Percentiles rank a stretch among this genome's conserved stretches.
Evolutionary conservation across 768 basidiomycete genomes (phyloP).

Genomic region (Trametes cubensis): DNA sequence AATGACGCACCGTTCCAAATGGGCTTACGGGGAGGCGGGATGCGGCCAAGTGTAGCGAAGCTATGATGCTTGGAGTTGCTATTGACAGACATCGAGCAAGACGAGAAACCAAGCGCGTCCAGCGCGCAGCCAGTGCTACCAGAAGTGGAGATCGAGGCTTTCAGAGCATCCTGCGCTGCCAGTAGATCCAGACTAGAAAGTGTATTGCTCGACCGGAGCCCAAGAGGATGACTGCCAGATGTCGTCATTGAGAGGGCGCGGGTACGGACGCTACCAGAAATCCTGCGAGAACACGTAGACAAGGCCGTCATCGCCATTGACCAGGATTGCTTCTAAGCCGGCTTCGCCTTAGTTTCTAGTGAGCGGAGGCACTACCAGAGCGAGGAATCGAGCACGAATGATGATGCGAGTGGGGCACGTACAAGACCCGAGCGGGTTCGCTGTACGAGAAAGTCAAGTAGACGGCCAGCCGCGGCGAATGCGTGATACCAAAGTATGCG

Average conservation of each 20-base stretch:
- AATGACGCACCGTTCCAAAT: background rate
- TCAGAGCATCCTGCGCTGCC: background rate
- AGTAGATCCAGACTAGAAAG: conserved; percentile 2
- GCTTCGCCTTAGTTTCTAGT: background rate
- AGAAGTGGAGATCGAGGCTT: background rate
- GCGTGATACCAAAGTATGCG: background rate
- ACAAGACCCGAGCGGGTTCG: background rate
- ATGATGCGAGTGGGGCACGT: background rate
- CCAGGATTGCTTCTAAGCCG: background rate
- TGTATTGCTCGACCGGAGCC: conserved; percentile 10
- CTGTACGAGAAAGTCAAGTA: background rate
- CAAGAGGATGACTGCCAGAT: conserved; percentile 9
- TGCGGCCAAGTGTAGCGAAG: background rate
- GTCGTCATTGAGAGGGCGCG: conserved; percentile 10
- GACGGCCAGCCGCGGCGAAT: background rate
- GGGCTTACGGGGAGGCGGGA: background rate
- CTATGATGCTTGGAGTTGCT: background rate
- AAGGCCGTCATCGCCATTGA: background rate
- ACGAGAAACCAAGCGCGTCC: background rate
- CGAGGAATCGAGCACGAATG: background rate
- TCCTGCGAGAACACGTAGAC: conserved; percentile 12
- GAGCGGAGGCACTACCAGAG: conserved; percentile 5
- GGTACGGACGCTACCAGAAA: conserved; percentile 10
- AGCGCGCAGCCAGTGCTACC: background rate
- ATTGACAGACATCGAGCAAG: background rate